These are phyloP conservation scores for Tolypocladium pustulatum DNA, from an alignment of 2,329 filamentous ascomycete species.

Conservation along the genomic window DNA sequence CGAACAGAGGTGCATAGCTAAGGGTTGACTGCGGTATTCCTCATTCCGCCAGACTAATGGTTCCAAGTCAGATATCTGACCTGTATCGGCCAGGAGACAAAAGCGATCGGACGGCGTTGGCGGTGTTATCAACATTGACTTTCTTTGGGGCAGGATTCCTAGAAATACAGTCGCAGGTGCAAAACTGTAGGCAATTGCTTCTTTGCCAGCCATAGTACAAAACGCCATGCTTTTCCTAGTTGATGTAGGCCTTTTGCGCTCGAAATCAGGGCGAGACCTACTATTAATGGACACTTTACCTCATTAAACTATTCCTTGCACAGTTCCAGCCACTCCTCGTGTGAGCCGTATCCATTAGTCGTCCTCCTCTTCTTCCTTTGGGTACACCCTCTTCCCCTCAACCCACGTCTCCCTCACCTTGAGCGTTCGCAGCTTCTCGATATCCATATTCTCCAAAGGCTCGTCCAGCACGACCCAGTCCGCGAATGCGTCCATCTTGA, in stretches of 20 bases:
- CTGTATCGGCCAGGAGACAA: not conserved
- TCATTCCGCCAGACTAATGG: not conserved
- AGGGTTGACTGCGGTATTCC: conserved; percentile 10
- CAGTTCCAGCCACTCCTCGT: not conserved
- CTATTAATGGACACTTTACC: no score
- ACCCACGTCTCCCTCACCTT: conserved; percentile 60
- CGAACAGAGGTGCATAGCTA: conserved; percentile 30
- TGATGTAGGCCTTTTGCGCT: not conserved
- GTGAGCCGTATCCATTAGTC: not conserved
- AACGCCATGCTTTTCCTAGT: not conserved
- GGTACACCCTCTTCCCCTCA: conserved; percentile 41
- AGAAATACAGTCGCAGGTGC: not conserved
- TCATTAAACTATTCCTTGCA: no score
- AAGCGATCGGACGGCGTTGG: conserved; percentile 3
- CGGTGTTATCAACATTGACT: not conserved
- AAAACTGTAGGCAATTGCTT: not conserved
- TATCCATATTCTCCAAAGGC: conserved; percentile 36
- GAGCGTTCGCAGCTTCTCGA: conserved; percentile 42
- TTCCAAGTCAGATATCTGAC: not conserved
- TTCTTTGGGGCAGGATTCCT: not conserved
- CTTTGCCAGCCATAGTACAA: not conserved
- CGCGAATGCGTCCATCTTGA: conserved; percentile 49
- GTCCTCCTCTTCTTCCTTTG: not conserved
- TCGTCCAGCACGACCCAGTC: conserved; percentile 62
- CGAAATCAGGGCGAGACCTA: not conserved